Evolutionary conservation across 2,329 filamentous ascomycete genomes (phyloP).

Genomic region (Penicillium sp.): DNA sequence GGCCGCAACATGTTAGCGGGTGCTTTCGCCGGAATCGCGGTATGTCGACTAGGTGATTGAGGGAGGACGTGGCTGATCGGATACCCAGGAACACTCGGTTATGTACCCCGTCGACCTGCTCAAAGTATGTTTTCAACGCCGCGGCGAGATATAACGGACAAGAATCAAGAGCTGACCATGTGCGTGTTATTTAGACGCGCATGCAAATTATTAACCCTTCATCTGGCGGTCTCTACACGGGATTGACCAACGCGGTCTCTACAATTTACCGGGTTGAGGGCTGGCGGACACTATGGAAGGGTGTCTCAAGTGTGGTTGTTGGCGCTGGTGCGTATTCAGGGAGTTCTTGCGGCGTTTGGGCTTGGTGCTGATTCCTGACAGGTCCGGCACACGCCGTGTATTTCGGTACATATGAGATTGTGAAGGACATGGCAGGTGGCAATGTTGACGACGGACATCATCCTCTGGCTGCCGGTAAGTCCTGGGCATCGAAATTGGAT

Average conservation of each 20-base stretch:
- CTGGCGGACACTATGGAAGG: slow-evolving; percentile 88
- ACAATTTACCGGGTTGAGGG: slow-evolving; percentile 91
- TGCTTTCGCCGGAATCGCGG: slow-evolving; percentile 94
- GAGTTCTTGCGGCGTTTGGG: background rate
- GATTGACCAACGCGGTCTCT: slow-evolving; percentile 87
- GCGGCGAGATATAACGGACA: background rate
- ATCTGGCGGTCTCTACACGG: slow-evolving; percentile 78
- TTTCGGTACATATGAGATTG: slow-evolving; percentile 95
- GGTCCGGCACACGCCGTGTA: slow-evolving; percentile 97
- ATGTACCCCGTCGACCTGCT: slow-evolving; percentile 99
- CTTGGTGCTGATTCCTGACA: slow-evolving; percentile 43
- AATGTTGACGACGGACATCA: slow-evolving; percentile 85
- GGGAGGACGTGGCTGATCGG: slow-evolving; percentile 15
- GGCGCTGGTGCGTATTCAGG: slow-evolving; percentile 72
- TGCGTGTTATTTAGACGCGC: slow-evolving; percentile 68
- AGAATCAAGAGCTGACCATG: slow-evolving; percentile 15
- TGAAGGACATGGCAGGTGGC: slow-evolving; percentile 94
- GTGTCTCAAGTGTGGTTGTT: slow-evolving; percentile 92
- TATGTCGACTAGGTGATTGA: slow-evolving; percentile 50
- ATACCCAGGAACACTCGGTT: slow-evolving; percentile 83
- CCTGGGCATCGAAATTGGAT: background rate
- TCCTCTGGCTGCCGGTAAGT: slow-evolving; percentile 83
- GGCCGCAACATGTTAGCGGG: slow-evolving; percentile 93
- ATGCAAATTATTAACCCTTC: slow-evolving; percentile 95
- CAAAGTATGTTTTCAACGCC: slow-evolving; percentile 67